Evolutionary conservation across 2,329 filamentous ascomycete genomes (phyloP), one percentile per base, ranked within the genome.

Genomic region (Claviceps arundinis): DNA sequence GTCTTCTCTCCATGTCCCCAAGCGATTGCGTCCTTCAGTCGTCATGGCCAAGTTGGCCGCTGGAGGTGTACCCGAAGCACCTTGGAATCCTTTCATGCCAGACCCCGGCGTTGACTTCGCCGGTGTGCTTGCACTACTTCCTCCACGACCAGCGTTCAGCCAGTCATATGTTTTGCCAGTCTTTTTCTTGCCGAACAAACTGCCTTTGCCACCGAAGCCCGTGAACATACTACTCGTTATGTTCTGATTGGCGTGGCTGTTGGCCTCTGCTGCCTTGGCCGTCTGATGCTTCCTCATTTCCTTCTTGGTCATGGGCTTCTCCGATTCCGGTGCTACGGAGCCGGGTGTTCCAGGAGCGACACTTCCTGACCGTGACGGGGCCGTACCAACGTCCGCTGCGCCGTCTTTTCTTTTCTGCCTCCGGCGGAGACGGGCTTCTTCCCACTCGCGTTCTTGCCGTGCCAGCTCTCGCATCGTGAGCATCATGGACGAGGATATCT

Each of bases 251-350:
- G 83, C 81, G 57, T 91, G 89, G 57, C 84, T 86, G 54, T 84
- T 84, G 17, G 85, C 85, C 62, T 94, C 88, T 0, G 82, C 85
- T 22, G 84, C 78, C 59, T 86, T 87, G 54, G 88, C 84, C n/a
- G 82, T 79, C 58, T 85, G 77, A 57, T 83, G 85, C 66, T 84
- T 88, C 63, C 85, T 81, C 55, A 74, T 76, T 65, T 95, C 89
- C 70, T 96, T 96, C 74, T 96, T 96, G 4, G 85, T 86, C 50
- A 87, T 76, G 3, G 81, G 76, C 65, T 89, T 91, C 57, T 80
- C 75, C 1, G 72, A 64, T 51, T 85, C 83, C 1, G 82, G 77
- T 1, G 83, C 80, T 43, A 79, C 74, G 1, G 79, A 73, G 5
- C 79, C 80, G 3, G 83, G 80, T 0, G 80, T 84, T 2, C 76